phyloP scores from a whole-genome alignment of 2,329 filamentous ascomycete species.

The Alternaria ethzedia region DNA sequence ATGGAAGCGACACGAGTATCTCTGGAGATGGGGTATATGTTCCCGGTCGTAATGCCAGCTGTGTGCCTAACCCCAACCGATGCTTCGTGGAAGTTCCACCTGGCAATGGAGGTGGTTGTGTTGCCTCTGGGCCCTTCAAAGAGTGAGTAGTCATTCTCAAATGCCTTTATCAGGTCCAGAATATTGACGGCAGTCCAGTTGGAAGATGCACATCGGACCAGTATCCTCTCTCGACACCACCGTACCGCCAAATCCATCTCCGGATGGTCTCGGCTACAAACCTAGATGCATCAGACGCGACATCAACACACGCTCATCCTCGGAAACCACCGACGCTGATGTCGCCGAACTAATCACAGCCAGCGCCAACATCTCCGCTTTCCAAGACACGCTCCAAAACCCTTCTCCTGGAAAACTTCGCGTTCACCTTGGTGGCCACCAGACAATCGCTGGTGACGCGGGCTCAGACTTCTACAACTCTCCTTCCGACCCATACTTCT shows the following conservation, averaged over 20 bases:
- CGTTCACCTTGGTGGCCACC: conserved; percentile 56
- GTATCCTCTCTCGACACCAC: conserved; percentile 45
- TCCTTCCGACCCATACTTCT: conserved; percentile 57
- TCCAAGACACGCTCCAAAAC: conserved; percentile 49
- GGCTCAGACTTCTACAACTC: conserved; percentile 51
- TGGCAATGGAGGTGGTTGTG: conserved; percentile 62
- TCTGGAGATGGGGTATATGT: conserved; percentile 3
- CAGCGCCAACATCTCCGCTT: conserved; percentile 35
- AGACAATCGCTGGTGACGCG: conserved; percentile 23
- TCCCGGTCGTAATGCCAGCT: neutral
- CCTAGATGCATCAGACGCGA: conserved; percentile 48
- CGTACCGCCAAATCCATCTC: conserved; percentile 35
- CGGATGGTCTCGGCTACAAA: conserved; percentile 37
- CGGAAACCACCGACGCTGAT: conserved; percentile 31
- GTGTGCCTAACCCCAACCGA: neutral
- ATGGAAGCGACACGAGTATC: conserved; percentile 6
- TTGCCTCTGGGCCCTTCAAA: conserved; percentile 59
- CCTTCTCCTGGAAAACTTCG: conserved; percentile 38
- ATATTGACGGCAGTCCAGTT: conserved; percentile 15
- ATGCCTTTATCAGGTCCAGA: neutral
- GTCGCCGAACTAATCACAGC: conserved; percentile 29
- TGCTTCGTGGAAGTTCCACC: conserved; percentile 16
- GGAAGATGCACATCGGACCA: conserved; percentile 55
- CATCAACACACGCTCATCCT: conserved; percentile 32
- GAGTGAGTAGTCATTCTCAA: conserved; percentile 31